Evolutionary conservation across 768 basidiomycete genomes (phyloP), one percentile per base, ranked within the genome.

Genomic region (Pleurotus citrinopileatus): DNA sequence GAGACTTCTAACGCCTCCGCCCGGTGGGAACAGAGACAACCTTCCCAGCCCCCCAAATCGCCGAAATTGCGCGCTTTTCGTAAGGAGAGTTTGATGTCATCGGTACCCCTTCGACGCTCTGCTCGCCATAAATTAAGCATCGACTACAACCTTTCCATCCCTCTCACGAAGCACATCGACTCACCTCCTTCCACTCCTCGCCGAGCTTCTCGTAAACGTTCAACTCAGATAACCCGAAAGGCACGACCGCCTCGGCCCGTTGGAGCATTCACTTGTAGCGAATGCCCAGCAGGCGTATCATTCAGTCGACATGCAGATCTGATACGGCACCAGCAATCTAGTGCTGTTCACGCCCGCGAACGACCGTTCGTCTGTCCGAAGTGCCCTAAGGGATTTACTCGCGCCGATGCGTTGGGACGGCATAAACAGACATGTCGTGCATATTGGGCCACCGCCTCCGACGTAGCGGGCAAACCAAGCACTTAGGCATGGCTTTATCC

Each of bases 271-370:
- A n/a, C 26, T 13, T 19, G 9, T 15, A 26, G 20, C 45, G 25
- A 47, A 20, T 47, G 45, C 45, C 25, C 45, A 10, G n/a, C n/a
- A n/a, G 22, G 36, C 22, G 29, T 29, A 17, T 17, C 48, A 20
- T 50, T 50, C 20, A 50, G n/a, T 37, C 28, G 48, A 15, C 15
- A 5, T 10, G 34, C 48, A 4, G 48, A 50, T 23, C 48, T 50
- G 15, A 23, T 20, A 9, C 48, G 48, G 6, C 48, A 50, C 20
- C 7, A 0, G 10, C 17, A 23, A 17, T 22, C 42, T 44, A 50
- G 48, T 34, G 22, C 29, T 13, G 48, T 25, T 7, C 48, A 50
- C 7, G 48, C 28, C n/a, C 13, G 2, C 7, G 29, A 15, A 15
- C 13, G 29, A 6, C 29, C 20, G 48, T 50, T 17, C 32, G 15